A percentile compares a stretch with the other conserved stretches of the same genome.
phyloP scores from a whole-genome alignment of 75 land plant species.

The Cryptomeria japonica region DNA sequence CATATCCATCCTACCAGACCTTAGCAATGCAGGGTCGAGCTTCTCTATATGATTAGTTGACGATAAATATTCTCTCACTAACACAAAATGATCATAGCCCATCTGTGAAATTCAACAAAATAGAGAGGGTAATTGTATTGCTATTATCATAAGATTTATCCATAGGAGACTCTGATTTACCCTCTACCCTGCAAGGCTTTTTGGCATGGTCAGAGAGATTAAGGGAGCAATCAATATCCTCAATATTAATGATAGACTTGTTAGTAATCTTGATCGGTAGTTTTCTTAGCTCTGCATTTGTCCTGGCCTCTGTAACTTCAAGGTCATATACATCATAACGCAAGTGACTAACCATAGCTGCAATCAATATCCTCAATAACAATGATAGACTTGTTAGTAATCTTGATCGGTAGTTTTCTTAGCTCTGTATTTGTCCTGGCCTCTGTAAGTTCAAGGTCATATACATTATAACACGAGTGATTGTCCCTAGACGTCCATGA shows the following conservation, averaged over 20 bases:
- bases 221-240: constrained; percentile 88
- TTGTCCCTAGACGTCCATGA: constrained; percentile 90
- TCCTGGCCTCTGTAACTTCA: constrained; percentile 77
- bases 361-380: constrained; percentile 94
- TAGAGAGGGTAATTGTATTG: constrained; percentile 72
- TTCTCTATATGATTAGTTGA: constrained; percentile 91
- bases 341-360: constrained; percentile 88
- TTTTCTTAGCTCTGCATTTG: constrained; percentile 75
- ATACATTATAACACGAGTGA: constrained; percentile 76
- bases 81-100: constrained; percentile 94
- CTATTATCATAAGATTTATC: constrained; percentile 7
- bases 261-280: constrained; percentile 76
- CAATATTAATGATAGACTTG: constrained; percentile 85
- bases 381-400: constrained; percentile 76
- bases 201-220: constrained; percentile 29
- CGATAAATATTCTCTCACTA: constrained; percentile 82
- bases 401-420: constrained; percentile 72
- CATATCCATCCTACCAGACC: constrained; percentile 93
- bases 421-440: constrained; percentile 78
- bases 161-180: background rate
- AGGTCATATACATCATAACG: constrained; percentile 87
- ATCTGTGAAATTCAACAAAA: constrained; percentile 79
- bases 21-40: constrained; percentile 76
- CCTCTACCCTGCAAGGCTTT: constrained; percentile 6
- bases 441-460: constrained; percentile 86